Percentiles rank a stretch among this genome's conserved stretches.
phyloP scores from a whole-genome alignment of 805 yeast species.

The Ogataea paraovalis region DNA sequence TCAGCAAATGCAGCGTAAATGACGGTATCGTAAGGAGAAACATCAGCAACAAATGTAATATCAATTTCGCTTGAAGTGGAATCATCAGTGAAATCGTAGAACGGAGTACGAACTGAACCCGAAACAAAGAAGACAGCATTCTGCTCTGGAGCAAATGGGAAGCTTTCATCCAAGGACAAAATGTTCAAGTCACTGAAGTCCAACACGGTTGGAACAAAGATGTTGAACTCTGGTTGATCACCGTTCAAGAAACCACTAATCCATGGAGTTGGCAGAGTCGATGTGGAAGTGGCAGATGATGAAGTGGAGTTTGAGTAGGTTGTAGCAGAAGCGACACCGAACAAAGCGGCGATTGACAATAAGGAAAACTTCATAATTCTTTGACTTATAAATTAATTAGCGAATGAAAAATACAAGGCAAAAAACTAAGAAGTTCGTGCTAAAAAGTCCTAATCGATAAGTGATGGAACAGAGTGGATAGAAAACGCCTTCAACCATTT shows the following conservation, averaged over 20 bases:
- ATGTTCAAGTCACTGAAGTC: slow-evolving; percentile 10
- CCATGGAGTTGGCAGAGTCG: slow-evolving; percentile 16
- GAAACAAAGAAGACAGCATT: slow-evolving; percentile 1
- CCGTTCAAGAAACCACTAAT: slow-evolving; percentile 12
- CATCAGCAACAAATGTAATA: slow-evolving; percentile 9
- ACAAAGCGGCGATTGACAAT: slow-evolving; percentile 15
- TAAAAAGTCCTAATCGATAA: neutral
- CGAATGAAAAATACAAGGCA: slow-evolving; percentile 13
- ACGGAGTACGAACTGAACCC: slow-evolving; percentile 6
- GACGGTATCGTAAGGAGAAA: slow-evolving; percentile 8
- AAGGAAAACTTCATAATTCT: slow-evolving; percentile 19
- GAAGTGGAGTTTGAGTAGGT: slow-evolving; percentile 16
- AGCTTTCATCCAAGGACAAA: slow-evolving; percentile 17
- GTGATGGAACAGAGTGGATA: too few species aligned
- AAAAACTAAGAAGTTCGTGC: neutral
- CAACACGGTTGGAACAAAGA: slow-evolving; percentile 16
- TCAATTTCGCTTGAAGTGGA: slow-evolving; percentile 16
- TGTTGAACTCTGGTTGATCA: slow-evolving; percentile 18
- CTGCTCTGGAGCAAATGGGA: slow-evolving; percentile 13
- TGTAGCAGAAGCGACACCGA: slow-evolving; percentile 14
- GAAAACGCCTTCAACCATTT: too few species aligned
- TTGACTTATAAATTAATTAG: slow-evolving; percentile 3
- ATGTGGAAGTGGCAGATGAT: slow-evolving; percentile 7
- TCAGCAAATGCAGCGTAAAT: slow-evolving; percentile 17
- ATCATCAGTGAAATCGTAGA: slow-evolving; percentile 12